Evolutionary conservation across 345 rosid genomes (phyloP).

Genomic region (Citrus mangshanensis): DNA sequence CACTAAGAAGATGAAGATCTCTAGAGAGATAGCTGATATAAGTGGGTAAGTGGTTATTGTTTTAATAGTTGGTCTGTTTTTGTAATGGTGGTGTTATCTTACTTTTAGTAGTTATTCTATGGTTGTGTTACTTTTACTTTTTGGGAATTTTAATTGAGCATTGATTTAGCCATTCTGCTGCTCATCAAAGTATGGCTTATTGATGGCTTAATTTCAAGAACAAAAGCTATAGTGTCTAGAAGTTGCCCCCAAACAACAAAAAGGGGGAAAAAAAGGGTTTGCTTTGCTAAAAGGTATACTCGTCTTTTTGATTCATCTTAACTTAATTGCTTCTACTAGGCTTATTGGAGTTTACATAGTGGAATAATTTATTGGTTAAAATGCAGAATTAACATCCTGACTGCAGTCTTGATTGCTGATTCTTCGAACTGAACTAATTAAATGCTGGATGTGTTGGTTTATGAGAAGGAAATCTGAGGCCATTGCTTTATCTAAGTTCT

Average conservation of each 20-base stretch:
- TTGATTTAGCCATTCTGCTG: not conserved
- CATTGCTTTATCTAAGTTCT: not conserved
- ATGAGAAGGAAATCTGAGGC: not conserved
- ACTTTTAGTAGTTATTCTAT: not conserved
- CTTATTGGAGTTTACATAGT: not conserved
- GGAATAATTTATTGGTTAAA: not conserved
- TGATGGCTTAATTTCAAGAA: not conserved
- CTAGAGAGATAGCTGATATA: slow-evolving; percentile 46
- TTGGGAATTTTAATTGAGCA: not conserved
- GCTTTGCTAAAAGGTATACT: not conserved
- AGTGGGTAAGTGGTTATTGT: slow-evolving; percentile 38
- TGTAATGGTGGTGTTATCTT: not conserved
- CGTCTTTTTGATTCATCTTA: not conserved
- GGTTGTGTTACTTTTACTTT: not conserved
- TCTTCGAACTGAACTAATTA: not conserved
- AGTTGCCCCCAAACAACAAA: too few species aligned
- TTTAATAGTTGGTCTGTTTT: not conserved
- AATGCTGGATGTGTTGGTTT: not conserved
- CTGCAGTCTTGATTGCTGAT: not conserved
- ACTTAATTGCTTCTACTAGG: not conserved
- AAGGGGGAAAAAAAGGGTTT: not conserved
- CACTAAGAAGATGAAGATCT: slow-evolving; percentile 67
- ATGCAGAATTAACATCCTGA: not conserved
- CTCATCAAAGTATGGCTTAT: not conserved
- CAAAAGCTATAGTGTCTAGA: too few species aligned